phyloP scores from a whole-genome alignment of 305 asterid genomes.

The Caryopteris hybrid region DNA sequence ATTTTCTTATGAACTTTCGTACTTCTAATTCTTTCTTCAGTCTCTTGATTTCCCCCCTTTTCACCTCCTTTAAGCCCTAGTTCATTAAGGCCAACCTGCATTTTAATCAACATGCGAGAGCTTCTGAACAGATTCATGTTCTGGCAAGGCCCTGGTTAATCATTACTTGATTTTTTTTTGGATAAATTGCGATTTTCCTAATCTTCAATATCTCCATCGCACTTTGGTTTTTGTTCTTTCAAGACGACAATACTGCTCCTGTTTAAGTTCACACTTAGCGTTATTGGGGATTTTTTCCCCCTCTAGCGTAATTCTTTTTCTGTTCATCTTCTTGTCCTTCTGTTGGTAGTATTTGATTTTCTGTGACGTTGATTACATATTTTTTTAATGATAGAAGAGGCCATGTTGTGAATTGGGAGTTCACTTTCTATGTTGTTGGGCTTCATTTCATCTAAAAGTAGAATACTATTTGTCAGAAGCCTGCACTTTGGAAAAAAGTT shows the following conservation, averaged over 20 bases:
- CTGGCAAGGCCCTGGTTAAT: neutral
- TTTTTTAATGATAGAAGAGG: neutral
- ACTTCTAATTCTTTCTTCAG: neutral
- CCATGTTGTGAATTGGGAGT: constrained; percentile 30
- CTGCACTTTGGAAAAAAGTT: constrained; percentile 50
- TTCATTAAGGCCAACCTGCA: neutral
- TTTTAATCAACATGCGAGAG: neutral
- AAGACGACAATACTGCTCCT: too few relatives aligned
- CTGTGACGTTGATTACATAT: neutral
- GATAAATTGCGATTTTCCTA: neutral
- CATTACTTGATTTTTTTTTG: too few relatives aligned
- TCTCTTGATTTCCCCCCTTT: neutral
- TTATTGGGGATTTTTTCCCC: too few relatives aligned
- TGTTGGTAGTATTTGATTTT: too few relatives aligned
- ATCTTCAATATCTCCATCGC: neutral
- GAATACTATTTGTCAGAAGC: constrained; percentile 38
- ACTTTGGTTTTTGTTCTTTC: neutral
- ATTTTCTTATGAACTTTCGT: too few relatives aligned
- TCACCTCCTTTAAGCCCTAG: constrained; percentile 4
- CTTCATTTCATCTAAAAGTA: constrained; percentile 39
- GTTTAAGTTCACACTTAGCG: too few relatives aligned
- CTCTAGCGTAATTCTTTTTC: too few relatives aligned
- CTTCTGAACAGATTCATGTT: neutral
- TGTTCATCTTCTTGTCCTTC: too few relatives aligned
- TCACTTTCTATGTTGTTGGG: constrained; percentile 50